Evolutionary conservation across 768 basidiomycete species (phyloP).

Genomic region (Arthromyces matolae): DNA sequence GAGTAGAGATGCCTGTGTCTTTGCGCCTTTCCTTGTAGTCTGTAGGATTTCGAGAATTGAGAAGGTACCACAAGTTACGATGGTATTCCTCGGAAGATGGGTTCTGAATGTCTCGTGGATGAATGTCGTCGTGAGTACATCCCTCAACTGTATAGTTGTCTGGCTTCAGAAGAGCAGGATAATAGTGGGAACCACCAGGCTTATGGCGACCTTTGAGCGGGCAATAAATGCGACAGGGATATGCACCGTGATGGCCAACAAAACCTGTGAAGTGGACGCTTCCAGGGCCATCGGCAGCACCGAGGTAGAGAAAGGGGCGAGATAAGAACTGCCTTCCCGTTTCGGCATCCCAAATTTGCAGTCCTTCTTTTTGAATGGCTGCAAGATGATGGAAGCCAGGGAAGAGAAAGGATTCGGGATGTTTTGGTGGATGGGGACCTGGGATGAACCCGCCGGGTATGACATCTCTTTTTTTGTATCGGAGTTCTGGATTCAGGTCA

Average conservation of each 20-base stretch:
- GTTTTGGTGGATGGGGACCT: slow-evolving; percentile 24
- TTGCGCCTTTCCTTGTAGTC: slow-evolving; percentile 18
- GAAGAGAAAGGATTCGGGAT: slow-evolving; percentile 20
- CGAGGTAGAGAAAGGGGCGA: background rate
- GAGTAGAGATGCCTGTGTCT: background rate
- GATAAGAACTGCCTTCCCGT: background rate
- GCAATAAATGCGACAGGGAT: slow-evolving; percentile 30
- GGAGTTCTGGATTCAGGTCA: background rate
- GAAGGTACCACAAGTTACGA: slow-evolving; percentile 5
- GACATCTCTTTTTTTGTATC: slow-evolving; percentile 17
- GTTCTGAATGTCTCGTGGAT: background rate
- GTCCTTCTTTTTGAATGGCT: slow-evolving; percentile 18
- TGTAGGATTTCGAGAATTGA: slow-evolving; percentile 14
- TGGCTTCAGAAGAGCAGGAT: slow-evolving; percentile 23
- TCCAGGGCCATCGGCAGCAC: background rate
- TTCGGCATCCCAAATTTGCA: slow-evolving; percentile 1
- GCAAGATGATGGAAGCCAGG: slow-evolving; percentile 17
- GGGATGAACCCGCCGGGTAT: slow-evolving; percentile 20
- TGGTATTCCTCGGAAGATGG: slow-evolving; percentile 16
- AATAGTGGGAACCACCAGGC: slow-evolving; percentile 27
- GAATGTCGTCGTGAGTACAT: slow-evolving; percentile 21
- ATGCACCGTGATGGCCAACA: background rate
- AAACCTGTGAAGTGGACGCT: background rate
- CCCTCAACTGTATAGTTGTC: slow-evolving; percentile 19
- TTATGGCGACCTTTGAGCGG: slow-evolving; percentile 28